Conservation (phyloP, 1,284 basidiomycete genomes). For the Ceratobasidium papillatum region DNA sequence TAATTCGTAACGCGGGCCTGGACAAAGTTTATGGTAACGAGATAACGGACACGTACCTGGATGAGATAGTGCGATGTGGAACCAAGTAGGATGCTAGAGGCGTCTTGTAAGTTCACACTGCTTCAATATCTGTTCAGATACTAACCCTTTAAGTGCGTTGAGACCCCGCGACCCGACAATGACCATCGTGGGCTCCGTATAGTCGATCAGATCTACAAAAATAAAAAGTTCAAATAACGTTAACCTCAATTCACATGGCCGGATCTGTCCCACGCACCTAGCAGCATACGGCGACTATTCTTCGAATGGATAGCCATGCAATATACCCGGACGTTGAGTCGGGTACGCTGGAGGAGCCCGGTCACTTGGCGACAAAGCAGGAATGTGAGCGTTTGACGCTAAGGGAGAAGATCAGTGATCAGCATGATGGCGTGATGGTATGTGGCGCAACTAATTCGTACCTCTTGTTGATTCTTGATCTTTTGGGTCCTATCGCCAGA, state of each 20-base stretch:
- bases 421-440: slow-evolving; percentile 9
- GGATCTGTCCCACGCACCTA: slow-evolving; percentile 62
- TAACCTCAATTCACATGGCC: neutral
- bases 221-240: neutral
- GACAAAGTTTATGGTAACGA: neutral
- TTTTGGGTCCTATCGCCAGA: slow-evolving; percentile 77
- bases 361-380: slow-evolving; percentile 90
- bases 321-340: slow-evolving; percentile 82
- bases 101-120: neutral
- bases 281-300: slow-evolving; percentile 91
- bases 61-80: slow-evolving; percentile 97
- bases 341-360: slow-evolving; percentile 87
- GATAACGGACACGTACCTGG: slow-evolving; percentile 58
- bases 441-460: slow-evolving; percentile 51
- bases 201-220: slow-evolving; percentile 82
- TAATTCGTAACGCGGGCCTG: neutral
- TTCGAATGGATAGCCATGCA: slow-evolving; percentile 98
- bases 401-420: slow-evolving; percentile 21
- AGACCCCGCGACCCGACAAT: slow-evolving; percentile 95
- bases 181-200: slow-evolving; percentile 89
- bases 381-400: slow-evolving; percentile 89
- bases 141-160: slow-evolving; percentile 87
- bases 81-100: slow-evolving; percentile 86
- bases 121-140: slow-evolving; percentile 36
- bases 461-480: slow-evolving; percentile 88